Conservation (phyloP, 2,329 filamentous ascomycete genomes). For the Talaromyces atroroseus region DNA sequence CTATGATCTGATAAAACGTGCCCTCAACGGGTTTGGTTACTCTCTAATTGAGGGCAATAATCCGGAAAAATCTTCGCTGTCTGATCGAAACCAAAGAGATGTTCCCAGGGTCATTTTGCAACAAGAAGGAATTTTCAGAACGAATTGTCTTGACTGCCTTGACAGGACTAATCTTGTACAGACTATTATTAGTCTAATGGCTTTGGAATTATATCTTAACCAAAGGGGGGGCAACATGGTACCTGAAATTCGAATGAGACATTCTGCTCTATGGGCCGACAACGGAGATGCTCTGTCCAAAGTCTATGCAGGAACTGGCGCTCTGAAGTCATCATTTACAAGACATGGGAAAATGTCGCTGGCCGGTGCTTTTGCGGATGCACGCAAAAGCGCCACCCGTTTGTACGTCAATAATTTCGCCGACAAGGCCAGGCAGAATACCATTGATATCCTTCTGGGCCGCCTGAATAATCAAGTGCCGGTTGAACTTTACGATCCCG, state of each 20-base stretch:
- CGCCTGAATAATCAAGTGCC: constrained; percentile 75
- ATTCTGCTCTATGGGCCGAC: constrained; percentile 93
- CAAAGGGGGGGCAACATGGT: constrained; percentile 65
- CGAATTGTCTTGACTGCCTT: constrained; percentile 92
- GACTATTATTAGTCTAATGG: constrained; percentile 91
- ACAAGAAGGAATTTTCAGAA: constrained; percentile 92
- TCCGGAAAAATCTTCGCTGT: constrained; percentile 37
- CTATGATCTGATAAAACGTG: constrained; percentile 67
- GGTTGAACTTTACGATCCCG: constrained; percentile 85
- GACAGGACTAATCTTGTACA: constrained; percentile 95
- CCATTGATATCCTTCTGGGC: constrained; percentile 87
- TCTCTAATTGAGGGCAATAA: constrained; percentile 69
- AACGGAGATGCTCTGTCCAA: constrained; percentile 91
- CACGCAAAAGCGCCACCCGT: constrained; percentile 86
- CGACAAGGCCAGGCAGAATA: constrained; percentile 87
- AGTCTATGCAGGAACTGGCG: constrained; percentile 94
- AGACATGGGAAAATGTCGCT: constrained; percentile 92
- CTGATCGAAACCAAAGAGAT: constrained; percentile 28
- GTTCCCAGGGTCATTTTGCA: constrained; percentile 66
- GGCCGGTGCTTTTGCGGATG: constrained; percentile 88
- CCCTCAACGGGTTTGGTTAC: constrained; percentile 85
- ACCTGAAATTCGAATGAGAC: constrained; percentile 83
- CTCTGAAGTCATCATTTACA: constrained; percentile 92
- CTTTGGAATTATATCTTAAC: constrained; percentile 73
- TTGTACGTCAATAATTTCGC: constrained; percentile 98